Base-by-base conservation (phyloP, 257 asterid genomes). In the Cinchona pubescens region DNA sequence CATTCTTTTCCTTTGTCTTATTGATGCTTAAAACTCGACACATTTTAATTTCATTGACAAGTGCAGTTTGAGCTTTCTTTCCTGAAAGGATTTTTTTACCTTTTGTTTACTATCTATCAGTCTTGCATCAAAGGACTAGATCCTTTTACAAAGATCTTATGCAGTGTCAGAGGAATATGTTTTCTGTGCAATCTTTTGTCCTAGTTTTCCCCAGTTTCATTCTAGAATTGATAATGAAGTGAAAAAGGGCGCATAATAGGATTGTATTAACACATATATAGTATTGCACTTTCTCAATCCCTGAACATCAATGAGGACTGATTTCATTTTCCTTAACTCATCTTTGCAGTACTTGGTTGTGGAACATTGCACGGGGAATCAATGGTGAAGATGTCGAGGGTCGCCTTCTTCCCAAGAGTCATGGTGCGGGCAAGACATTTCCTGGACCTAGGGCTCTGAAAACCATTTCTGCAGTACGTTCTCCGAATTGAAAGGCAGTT, bases 391-490 rank as follows among this genome's bases (percentile, higher is more conserved):
- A 92, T 87, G 99, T 94, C 73, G 87, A 90, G 83, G 92, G 89
- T 37, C 97, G 97, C 80, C 93, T 92, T 80, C 99, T 94, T 85
- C 91, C 99, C 80, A 90, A 89, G 77, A 94, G 99, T 83, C 99
- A 92, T 78, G 97, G 97, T 82, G 85, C 97, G 62, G 97, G 99
- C 76, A 94, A 94, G 88, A 88, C 99, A 73, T 94, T 94, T 82
- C 99, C 96, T 71, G 99, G 97, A 76, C 87, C 76, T 46, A 87
- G 86, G 81, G 97, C 99, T 76, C 97, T 94, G 79, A 92, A 74
- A 86, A 87, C 83, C 49, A 66, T 88, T 73, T 75, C 88, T 68
- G 79, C 90, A 55, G 99, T 94, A 86, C 37, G 87, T 78, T 59
- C 60, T 75, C 51, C 3, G 25, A 51, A 48, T 56, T 34, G 19